Conservation (phyloP, 2,329 filamentous ascomycete genomes). For the Cercospora zeina region DNA sequence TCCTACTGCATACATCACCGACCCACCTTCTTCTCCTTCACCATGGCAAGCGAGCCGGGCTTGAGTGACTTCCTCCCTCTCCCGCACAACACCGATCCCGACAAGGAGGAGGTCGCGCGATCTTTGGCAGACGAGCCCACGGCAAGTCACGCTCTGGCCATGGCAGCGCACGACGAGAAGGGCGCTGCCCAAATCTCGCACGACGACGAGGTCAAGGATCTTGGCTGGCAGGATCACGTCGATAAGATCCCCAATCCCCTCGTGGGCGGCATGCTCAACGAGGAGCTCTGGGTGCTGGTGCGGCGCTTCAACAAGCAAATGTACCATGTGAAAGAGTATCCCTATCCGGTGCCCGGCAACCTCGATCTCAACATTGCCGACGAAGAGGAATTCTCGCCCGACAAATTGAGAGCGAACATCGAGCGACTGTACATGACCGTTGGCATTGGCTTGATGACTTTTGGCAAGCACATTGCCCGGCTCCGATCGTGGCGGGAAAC, state of each 20-base stretch:
- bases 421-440: conserved; percentile 83
- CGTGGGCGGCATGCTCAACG: conserved; percentile 68
- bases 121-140: conserved; percentile 47
- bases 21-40: conserved; percentile 6
- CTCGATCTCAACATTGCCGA: conserved; percentile 79
- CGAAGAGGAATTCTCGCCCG: conserved; percentile 80
- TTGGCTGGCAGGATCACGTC: conserved; percentile 68
- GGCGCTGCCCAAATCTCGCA: conserved; percentile 49
- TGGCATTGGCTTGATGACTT: conserved; percentile 63
- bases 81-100: conserved; percentile 38
- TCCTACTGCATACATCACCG: not conserved
- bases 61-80: conserved; percentile 39
- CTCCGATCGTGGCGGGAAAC: conserved; percentile 78
- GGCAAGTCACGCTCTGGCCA: conserved; percentile 51
- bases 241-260: conserved; percentile 59
- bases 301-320: conserved; percentile 76
- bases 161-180: conserved; percentile 49
- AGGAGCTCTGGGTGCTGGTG: conserved; percentile 71
- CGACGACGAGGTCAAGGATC: conserved; percentile 59
- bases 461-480: conserved; percentile 72
- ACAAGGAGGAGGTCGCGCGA: conserved; percentile 36
- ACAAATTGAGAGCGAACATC: conserved; percentile 74
- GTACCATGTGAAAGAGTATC: conserved; percentile 69
- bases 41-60: conserved; percentile 16
- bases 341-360: conserved; percentile 61